Evolutionary conservation across 2,329 filamentous ascomycete genomes (phyloP).

Genomic region (Botrytis hyacinthi): DNA sequence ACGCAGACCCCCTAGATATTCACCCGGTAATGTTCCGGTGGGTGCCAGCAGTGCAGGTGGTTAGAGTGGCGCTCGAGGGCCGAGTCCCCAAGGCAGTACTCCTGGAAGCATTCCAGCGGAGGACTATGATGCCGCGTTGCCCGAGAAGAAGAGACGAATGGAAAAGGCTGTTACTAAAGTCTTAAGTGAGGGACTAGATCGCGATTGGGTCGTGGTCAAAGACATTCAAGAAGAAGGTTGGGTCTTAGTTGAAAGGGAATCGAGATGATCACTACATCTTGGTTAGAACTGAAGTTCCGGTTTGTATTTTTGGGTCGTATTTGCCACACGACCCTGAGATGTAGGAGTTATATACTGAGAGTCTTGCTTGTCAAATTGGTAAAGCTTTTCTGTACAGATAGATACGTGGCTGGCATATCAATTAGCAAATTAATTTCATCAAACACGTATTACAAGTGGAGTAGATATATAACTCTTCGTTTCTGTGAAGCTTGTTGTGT

Average conservation of each 20-base stretch:
- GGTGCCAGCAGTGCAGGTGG: rapidly evolving
- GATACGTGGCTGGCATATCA: no score
- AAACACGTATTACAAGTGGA: neutral
- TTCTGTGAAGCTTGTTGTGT: neutral
- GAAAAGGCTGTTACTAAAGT: neutral
- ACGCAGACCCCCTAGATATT: neutral
- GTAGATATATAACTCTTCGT: neutral
- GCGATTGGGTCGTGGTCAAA: neutral
- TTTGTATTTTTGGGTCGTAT: neutral
- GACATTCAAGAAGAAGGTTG: neutral
- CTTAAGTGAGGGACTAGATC: neutral
- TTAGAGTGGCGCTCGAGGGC: neutral
- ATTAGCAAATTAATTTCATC: neutral
- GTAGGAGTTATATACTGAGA: neutral
- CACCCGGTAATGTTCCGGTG: rapidly evolving
- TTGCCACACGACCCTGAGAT: no score
- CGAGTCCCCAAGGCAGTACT: neutral
- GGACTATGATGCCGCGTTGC: neutral
- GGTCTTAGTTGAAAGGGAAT: neutral
- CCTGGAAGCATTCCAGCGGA: neutral
- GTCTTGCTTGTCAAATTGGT: rapidly evolving
- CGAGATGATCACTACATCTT: neutral
- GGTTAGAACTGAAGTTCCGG: neutral
- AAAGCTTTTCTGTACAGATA: rapidly evolving
- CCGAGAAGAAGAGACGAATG: neutral